These are phyloP conservation scores for Spinellus fusiger DNA, from an alignment of 192 early-diverging fungal genomes.

Conservation along the genomic window DNA sequence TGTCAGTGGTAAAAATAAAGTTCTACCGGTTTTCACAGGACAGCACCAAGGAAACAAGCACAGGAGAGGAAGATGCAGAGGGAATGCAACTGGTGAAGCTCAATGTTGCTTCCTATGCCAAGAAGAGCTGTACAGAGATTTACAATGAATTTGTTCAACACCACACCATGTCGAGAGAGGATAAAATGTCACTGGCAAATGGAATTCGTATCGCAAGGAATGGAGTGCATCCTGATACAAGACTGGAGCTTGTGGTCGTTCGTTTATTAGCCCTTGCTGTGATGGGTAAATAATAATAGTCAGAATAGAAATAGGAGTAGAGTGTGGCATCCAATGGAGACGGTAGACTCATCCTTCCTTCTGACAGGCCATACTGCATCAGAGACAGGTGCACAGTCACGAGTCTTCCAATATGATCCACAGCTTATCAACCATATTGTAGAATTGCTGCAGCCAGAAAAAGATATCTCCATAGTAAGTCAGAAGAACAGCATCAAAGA, in stretches of 20 bases:
- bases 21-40: slow-evolving; percentile 51
- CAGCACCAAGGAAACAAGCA: not conserved
- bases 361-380: slow-evolving; percentile 50
- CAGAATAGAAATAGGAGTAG: not conserved
- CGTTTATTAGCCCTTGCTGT: slow-evolving; percentile 77
- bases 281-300: slow-evolving; percentile 46
- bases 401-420: slow-evolving; percentile 84
- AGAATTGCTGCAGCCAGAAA: slow-evolving; percentile 68
- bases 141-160: slow-evolving; percentile 55
- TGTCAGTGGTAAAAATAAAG: slow-evolving; percentile 46
- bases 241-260: slow-evolving; percentile 59
- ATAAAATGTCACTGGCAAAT: slow-evolving; percentile 76
- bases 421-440: slow-evolving; percentile 76
- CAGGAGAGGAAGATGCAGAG: not conserved
- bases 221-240: slow-evolving; percentile 38
- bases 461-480: slow-evolving; percentile 56
- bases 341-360: not conserved
- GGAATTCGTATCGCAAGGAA: slow-evolving; percentile 70
- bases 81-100: slow-evolving; percentile 18
- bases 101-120: not conserved
- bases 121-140: slow-evolving; percentile 43
- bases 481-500: not conserved
- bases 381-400: slow-evolving; percentile 58
- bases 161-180: slow-evolving; percentile 64
- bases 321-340: not conserved